phyloP scores from a whole-genome alignment of 2,329 filamentous ascomycete species.

The Sclerotiophoma versabilis region DNA sequence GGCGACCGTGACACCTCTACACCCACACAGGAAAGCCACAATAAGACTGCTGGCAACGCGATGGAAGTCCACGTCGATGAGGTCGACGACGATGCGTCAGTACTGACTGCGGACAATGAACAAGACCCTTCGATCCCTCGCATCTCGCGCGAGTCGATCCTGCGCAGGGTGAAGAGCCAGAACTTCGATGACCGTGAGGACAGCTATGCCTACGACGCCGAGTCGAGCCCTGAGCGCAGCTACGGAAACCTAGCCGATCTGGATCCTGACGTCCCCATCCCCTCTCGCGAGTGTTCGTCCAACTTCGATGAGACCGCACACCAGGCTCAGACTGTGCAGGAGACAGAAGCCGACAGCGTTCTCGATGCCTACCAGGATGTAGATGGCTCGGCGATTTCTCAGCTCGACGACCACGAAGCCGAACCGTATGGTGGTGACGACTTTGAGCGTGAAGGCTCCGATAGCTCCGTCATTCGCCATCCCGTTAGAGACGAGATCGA shows the following conservation, averaged over 20 bases:
- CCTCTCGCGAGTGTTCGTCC: slow-evolving; percentile 76
- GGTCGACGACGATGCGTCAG: slow-evolving; percentile 30
- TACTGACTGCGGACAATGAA: slow-evolving; percentile 16
- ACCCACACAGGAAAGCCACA: slow-evolving; percentile 46
- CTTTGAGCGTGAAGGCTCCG: slow-evolving; percentile 57
- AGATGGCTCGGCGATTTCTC: slow-evolving; percentile 58
- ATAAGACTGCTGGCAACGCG: slow-evolving; percentile 33
- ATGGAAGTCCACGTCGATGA: slow-evolving; percentile 47
- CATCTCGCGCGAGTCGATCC: slow-evolving; percentile 92
- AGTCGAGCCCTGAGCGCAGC: slow-evolving; percentile 65
- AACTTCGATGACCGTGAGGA: slow-evolving; percentile 60
- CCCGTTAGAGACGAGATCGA: slow-evolving; percentile 39
- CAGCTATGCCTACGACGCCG: slow-evolving; percentile 45
- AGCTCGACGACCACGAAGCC: slow-evolving; percentile 45
- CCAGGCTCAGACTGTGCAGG: slow-evolving; percentile 57
- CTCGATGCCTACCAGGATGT: slow-evolving; percentile 73
- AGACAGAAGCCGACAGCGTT: slow-evolving; percentile 32
- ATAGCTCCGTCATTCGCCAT: slow-evolving; percentile 64
- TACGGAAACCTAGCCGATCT: slow-evolving; percentile 62
- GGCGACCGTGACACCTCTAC: slow-evolving; percentile 56
- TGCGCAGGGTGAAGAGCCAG: slow-evolving; percentile 80
- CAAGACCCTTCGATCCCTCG: slow-evolving; percentile 72
- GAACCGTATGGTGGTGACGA: slow-evolving; percentile 35
- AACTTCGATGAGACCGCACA: slow-evolving; percentile 63
- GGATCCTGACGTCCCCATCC: slow-evolving; percentile 90